Base-by-base conservation (phyloP, 768 basidiomycete species). In the Lactarius indigo region DNA sequence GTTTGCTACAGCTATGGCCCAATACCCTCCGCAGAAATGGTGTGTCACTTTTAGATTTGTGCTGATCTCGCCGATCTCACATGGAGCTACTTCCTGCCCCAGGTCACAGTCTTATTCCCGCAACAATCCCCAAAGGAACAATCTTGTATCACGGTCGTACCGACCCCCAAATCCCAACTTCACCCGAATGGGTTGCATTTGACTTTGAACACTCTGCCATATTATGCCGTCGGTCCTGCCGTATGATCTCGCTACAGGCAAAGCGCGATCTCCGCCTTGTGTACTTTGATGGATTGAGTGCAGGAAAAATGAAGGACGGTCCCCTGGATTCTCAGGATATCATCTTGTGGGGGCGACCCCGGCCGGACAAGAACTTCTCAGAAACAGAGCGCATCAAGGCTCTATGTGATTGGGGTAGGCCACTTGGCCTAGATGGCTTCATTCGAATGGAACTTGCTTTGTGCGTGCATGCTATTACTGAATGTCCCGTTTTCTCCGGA, bases 1-100 rank as follows among this genome's bases (percentile, higher is more conserved):
- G 76, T 5, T 66, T 79, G 5, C 73, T 81, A 15, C 79, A 81
- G 56, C 74, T 76, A 28, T 80, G 78, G 78, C 73, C 78, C 7
- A 80, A 79, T 61, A 78, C 75, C 1, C 72, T 75, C 31, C 63
- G 56, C 23, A 70, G 63, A 62, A 70, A 70, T 64, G 69, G 69
- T 64, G 50, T 35, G 69, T 37, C 47, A 13, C 23, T 50, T 50
- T 15, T 37, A 2, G 26, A 26, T 41, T 30, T 56, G 9, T 13
- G 5, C 50, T 6, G 23, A 6, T 30, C 42, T 23, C 18, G 2
- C 30, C 20, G 26, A 33, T 64, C 15, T 26, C 50, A 15, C 10
- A 15, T 5, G 8, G n/a, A 47, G 2, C 15, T 9, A 5, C 12
- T 9, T 12, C 13, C 15, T 20, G 6, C 5, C 13, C 20, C 2